These are phyloP conservation scores for Pistacia atlantica DNA, from an alignment of 345 rosid genomes.

Conservation along the genomic window DNA sequence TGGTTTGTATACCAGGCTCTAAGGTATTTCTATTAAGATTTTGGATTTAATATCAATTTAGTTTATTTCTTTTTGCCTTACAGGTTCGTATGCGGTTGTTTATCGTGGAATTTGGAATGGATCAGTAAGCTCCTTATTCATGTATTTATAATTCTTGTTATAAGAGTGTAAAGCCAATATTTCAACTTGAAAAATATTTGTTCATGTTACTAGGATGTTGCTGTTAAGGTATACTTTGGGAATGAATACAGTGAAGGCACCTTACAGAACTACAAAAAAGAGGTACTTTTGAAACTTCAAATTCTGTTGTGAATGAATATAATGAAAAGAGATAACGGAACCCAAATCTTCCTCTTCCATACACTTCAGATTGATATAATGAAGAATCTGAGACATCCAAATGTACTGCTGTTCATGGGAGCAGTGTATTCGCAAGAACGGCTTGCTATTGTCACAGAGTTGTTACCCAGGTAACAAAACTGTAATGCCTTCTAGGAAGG, in stretches of 20 bases:
- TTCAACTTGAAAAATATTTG: conserved; percentile 4
- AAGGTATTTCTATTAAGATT: neutral
- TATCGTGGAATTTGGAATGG: conserved; percentile 81
- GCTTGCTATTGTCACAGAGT: conserved; percentile 84
- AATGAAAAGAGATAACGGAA: conserved; percentile 3
- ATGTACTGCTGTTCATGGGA: conserved; percentile 92
- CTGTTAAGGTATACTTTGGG: conserved; percentile 74
- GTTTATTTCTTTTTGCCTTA: conserved; percentile 13
- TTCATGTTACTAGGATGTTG: conserved; percentile 67
- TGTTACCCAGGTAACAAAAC: conserved; percentile 66
- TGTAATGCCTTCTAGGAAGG: neutral
- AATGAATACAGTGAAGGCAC: conserved; percentile 60
- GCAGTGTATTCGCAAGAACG: conserved; percentile 75
- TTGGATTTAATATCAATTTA: neutral
- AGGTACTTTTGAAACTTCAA: conserved; percentile 45
- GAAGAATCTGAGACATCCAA: conserved; percentile 90
- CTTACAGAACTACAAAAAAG: conserved; percentile 66
- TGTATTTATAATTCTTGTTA: conserved; percentile 7
- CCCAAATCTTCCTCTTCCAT: neutral
- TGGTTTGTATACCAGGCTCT: neutral
- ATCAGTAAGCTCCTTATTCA: conserved; percentile 51
- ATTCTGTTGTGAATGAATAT: neutral
- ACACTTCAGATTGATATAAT: conserved; percentile 65
- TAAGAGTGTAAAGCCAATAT: neutral
- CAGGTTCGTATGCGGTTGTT: conserved; percentile 82